A percentile compares a stretch with the other conserved stretches of the same genome.
phyloP scores from a whole-genome alignment of 331 rosid species.

The Telfairia occidentalis region DNA sequence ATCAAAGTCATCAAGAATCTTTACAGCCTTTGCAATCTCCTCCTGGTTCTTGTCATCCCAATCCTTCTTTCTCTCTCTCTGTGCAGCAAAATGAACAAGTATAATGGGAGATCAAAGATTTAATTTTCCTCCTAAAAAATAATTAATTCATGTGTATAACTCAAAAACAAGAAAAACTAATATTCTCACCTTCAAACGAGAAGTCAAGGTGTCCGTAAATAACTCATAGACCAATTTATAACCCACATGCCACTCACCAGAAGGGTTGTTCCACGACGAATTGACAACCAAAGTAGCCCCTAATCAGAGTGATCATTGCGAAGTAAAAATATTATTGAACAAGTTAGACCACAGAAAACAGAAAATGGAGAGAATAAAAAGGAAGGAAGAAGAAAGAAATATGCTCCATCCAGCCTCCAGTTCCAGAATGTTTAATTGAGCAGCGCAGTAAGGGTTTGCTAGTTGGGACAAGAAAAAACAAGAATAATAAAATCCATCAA shows the following conservation, averaged over 20 bases:
- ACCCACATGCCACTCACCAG: conserved; percentile 93
- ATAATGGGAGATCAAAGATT: background rate
- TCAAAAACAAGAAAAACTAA: conserved; percentile 3
- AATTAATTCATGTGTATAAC: background rate
- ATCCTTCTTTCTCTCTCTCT: conserved; percentile 70
- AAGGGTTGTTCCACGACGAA: conserved; percentile 76
- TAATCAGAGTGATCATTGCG: conserved; percentile 16
- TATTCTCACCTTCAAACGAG: conserved; percentile 68
- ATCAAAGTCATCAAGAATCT: conserved; percentile 65
- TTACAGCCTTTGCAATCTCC: conserved; percentile 67
- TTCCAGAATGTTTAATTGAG: background rate
- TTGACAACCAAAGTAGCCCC: conserved; percentile 59
- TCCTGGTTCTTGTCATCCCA: conserved; percentile 86
- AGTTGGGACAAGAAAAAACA: background rate
- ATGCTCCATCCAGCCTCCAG: background rate
- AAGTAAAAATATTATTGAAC: background rate
- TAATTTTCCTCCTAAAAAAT: background rate
- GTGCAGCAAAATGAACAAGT: conserved; percentile 16
- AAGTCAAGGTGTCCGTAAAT: conserved; percentile 48
- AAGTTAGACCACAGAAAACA: background rate
- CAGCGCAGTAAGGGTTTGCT: background rate
- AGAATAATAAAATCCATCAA: background rate
- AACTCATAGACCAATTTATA: conserved; percentile 69
- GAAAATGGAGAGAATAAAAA: background rate
- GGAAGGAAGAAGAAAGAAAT: background rate